Conservation (phyloP, 352 stramenopile species). For the Globisporangium camurandrum region DNA sequence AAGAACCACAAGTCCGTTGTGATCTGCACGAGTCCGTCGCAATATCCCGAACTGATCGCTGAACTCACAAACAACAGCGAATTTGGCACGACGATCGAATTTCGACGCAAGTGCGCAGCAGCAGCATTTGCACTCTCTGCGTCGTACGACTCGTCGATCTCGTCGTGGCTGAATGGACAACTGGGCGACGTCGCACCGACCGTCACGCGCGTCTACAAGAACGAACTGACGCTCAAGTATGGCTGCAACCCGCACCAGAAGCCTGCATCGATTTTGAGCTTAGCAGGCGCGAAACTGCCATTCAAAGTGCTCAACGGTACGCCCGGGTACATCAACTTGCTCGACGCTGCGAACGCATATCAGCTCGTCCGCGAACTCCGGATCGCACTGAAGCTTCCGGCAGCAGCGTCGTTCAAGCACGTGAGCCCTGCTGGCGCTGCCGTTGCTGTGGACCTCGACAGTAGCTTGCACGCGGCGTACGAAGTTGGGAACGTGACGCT, state of each 20-base stretch:
- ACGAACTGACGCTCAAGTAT: constrained; percentile 91
- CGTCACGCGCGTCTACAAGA: constrained; percentile 94
- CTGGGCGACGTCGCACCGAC: constrained; percentile 61
- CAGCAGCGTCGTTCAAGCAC: constrained; percentile 99
- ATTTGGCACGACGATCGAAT: constrained; percentile 90
- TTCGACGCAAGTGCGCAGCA: constrained; percentile 73
- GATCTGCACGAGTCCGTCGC: constrained; percentile 94
- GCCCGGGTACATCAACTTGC: constrained; percentile 99
- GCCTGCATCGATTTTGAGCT: constrained; percentile 81
- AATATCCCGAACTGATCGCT: constrained; percentile 94
- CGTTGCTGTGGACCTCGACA: constrained; percentile 95
- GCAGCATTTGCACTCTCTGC: constrained; percentile 76
- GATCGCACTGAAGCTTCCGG: constrained; percentile 89
- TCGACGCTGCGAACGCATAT: constrained; percentile 99
- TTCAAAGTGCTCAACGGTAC: constrained; percentile 89
- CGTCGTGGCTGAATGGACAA: constrained; percentile 93
- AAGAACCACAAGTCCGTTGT: constrained; percentile 99
- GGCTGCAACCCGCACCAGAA: constrained; percentile 99
- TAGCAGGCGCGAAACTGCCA: constrained; percentile 60
- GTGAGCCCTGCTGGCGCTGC: constrained; percentile 94
- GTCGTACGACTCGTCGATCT: constrained; percentile 97
- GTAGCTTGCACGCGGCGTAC: constrained; percentile 91
- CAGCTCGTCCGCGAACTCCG: constrained; percentile 97
- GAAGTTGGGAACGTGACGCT: constrained; percentile 90
- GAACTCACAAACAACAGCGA: constrained; percentile 89